These are phyloP conservation scores for Melocanna baccifera DNA, from an alignment of 176 grass and related monocot genomes.

Conservation along the genomic window DNA sequence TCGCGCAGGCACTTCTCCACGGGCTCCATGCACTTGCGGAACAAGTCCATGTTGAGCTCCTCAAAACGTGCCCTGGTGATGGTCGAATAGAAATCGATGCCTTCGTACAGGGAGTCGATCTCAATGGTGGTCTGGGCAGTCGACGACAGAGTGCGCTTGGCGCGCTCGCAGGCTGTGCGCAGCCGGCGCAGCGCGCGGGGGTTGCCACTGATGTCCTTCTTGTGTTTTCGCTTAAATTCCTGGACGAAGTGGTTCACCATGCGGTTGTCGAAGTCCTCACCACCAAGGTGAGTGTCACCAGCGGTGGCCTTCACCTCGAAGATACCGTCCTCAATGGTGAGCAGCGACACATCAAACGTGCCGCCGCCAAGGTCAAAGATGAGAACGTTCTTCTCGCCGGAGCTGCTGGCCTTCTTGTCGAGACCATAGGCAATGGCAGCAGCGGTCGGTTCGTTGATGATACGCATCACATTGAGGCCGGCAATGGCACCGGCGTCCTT, in stretches of 20 bases:
- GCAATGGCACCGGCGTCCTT: conserved; percentile 82
- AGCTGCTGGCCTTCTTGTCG: conserved; percentile 73
- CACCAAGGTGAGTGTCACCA: conserved; percentile 86
- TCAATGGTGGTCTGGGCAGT: too few relatives aligned
- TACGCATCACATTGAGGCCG: conserved; percentile 82
- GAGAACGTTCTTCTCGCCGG: conserved; percentile 76
- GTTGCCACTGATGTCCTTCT: conserved; percentile 83
- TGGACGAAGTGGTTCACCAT: conserved; percentile 92
- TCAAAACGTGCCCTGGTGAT: conserved; percentile 82
- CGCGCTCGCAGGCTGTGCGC: conserved; percentile 77
- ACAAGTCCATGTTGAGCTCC: conserved; percentile 97
- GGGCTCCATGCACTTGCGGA: conserved; percentile 92
- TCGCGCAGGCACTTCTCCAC: conserved; percentile 88
- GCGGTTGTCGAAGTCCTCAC: conserved; percentile 88
- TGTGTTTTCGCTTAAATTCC: conserved; percentile 80
- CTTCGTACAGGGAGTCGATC: too few relatives aligned
- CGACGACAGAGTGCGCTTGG: conserved; percentile 85
- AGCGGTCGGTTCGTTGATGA: conserved; percentile 85
- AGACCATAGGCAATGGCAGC: conserved; percentile 85
- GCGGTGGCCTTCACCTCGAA: conserved; percentile 94
- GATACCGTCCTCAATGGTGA: conserved; percentile 93
- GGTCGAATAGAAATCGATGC: too few relatives aligned
- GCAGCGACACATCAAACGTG: conserved; percentile 80
- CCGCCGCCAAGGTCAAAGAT: too few relatives aligned
- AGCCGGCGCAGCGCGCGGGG: conserved; percentile 65